Evolutionary conservation across 139 green algal species (phyloP), one percentile per base, ranked within the genome.

Genomic region (Desmodesmus armatus): DNA sequence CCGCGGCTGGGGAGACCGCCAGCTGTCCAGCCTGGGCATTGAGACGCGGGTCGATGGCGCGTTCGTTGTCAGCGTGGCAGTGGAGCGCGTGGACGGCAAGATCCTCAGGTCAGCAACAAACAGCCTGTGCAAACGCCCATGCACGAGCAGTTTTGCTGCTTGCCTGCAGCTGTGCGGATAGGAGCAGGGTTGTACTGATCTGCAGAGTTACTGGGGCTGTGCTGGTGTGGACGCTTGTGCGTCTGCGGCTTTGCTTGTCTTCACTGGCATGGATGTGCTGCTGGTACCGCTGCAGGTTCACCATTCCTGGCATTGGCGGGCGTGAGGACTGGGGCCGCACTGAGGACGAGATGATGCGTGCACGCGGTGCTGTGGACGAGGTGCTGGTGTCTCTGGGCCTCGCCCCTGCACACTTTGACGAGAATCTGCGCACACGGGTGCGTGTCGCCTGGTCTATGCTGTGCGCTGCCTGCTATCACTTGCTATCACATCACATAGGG

Each of bases 31-130:
- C 35, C 55, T 82, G 37, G 76, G 76, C 76, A 71, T 82, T 60
- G 76, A 82, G 76, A 37, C 53, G 51, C 62, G 76, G 33, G 15
- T 19, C 31, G 76, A 66, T 31, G 76, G 55, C 62, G 49, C 40
- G 35, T 11, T 82, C 13, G 17, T 82, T 37, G 23, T 82, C 3
- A 21, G 29, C 9, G 76, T 82, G 25, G 76, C 40, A 25, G 76
- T 82, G 37, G 76, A 82, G 55, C 76, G 76, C 76, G 72, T 82
- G 44, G 76, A 82, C 27, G 76, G 76, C 37, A 82, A 82, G 76
- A 35, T 82, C 11, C 76, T 82, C n/a, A 71, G 76, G 76, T 82
- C 11, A 11, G 67, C 47, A n/a, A n/a, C n/a, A n/a, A n/a, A n/a
- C n/a, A n/a, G n/a, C n/a, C n/a, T n/a, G n/a, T n/a, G n/a, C n/a